Conservation (phyloP, 2,329 filamentous ascomycete genomes). For the Fusarium euwallaceae region DNA sequence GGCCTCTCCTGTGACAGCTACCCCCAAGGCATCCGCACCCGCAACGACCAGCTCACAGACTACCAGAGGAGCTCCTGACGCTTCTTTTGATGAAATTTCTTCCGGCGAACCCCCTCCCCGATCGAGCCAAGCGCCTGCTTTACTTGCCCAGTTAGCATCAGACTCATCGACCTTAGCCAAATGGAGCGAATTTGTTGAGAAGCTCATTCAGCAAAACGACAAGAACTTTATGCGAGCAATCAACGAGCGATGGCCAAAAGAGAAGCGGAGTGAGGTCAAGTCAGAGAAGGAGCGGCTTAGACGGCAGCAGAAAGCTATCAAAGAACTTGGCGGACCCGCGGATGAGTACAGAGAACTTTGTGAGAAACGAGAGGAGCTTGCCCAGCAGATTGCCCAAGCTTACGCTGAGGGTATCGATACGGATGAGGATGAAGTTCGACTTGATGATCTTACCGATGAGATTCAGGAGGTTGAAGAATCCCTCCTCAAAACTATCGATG, state of each 20-base stretch:
- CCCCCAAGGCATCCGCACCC: not conserved
- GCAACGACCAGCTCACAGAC: constrained; percentile 22
- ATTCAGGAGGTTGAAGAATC: constrained; percentile 59
- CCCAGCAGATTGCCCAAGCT: constrained; percentile 61
- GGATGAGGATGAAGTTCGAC: constrained; percentile 62
- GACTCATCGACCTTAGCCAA: constrained; percentile 51
- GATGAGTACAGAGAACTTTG: constrained; percentile 58
- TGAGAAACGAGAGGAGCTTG: constrained; percentile 60
- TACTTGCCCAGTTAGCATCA: constrained; percentile 49
- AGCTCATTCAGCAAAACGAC: constrained; percentile 61
- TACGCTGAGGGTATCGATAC: constrained; percentile 66
- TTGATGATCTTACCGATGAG: constrained; percentile 62
- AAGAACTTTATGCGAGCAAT: constrained; percentile 63
- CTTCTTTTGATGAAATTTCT: constrained; percentile 5
- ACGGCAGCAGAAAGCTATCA: constrained; percentile 60
- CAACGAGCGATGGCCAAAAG: constrained; percentile 59
- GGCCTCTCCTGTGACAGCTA: constrained; percentile 25
- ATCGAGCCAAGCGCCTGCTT: constrained; percentile 19
- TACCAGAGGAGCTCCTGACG: constrained; percentile 12
- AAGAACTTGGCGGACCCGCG: constrained; percentile 57
- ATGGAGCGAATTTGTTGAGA: constrained; percentile 56
- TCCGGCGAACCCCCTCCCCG: not conserved
- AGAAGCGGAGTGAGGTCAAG: constrained; percentile 62
- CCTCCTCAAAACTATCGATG: constrained; percentile 57
- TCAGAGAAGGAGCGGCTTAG: constrained; percentile 62